Evolutionary conservation across 768 basidiomycete genomes (phyloP).

Genomic region (Ramaria rubella): DNA sequence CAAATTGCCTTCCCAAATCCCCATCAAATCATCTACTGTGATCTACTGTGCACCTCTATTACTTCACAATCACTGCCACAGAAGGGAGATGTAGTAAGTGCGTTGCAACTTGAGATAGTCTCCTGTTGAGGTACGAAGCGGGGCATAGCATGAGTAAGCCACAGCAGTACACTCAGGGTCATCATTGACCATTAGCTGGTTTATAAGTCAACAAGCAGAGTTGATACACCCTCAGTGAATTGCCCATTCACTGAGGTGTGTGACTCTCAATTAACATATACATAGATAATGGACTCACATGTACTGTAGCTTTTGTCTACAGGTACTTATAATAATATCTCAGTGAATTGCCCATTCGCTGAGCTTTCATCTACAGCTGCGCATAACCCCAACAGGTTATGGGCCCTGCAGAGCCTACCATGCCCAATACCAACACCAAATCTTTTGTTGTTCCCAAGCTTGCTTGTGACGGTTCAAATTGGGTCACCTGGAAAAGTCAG

Average conservation of each 20-base stretch:
- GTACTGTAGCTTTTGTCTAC: neutral
- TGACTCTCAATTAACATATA: neutral
- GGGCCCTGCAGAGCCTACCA: constrained; percentile 13
- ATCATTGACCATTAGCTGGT: too few species aligned
- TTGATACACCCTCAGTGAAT: neutral
- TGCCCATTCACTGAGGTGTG: neutral
- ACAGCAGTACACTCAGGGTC: too few species aligned
- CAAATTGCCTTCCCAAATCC: too few species aligned
- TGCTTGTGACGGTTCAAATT: neutral
- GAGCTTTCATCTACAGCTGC: neutral
- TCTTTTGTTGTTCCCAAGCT: neutral
- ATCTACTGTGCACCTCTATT: too few species aligned
- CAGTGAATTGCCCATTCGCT: too few species aligned
- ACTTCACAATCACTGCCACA: too few species aligned
- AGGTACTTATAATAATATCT: neutral
- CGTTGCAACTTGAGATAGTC: too few species aligned
- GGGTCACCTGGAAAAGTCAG: neutral
- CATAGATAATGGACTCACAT: neutral
- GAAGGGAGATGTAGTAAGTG: too few species aligned
- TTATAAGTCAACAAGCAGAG: too few species aligned
- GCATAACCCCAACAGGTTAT: constrained; percentile 12
- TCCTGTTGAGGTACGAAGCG: too few species aligned
- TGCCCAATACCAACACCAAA: neutral
- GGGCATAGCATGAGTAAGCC: too few species aligned
- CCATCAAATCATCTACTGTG: too few species aligned